Evolutionary conservation across 768 basidiomycete species (phyloP), one percentile per base, ranked within the genome.

Genomic region (Amanita thiersii): DNA sequence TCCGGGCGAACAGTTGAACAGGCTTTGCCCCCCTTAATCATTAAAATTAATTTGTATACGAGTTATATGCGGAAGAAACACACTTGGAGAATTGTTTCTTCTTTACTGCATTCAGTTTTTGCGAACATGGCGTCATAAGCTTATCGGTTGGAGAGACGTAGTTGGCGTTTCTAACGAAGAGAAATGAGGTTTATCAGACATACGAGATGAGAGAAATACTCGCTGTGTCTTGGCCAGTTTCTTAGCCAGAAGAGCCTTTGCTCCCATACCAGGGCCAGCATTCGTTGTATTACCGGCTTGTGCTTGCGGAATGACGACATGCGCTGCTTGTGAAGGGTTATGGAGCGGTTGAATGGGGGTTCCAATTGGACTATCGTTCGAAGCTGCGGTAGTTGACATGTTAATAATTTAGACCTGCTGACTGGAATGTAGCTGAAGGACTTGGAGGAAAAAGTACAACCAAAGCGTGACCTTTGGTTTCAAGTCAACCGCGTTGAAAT

Each of bases 81-180:
- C 49, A 94, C 94, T 90, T 96, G 45, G 61, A 68, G 57, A 96
- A 98, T 54, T 89, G 90, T 63, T 90, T 89, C 73, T 94, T 92
- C 73, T 79, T 93, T 2, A 85, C 84, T 12, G 86, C 86, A 37
- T 71, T 84, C 39, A 98, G 73, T 62, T 97, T 98, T 63, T 92
- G 85, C 4, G 92, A 87, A 58, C 79, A 80, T 2, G 94, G 94
- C 2, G 91, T 94, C 72, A 97, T 79, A 62, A 98, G 71, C 57
- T 86, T 88, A 61, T 99, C 94, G 6, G 94, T 96, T 2, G 94
- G 94, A 12, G 94, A 97, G 54, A 93, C 69, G 56, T 77, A 90
- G 24, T 77, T 78, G 15, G 88, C 84, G 59, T 96, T 96, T 59
- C 90, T 91, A 57, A 21, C n/a, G n/a, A n/a, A n/a, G n/a, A n/a